Conservation (phyloP, 306 rosid species). For the Cyclanthera cordifolia region DNA sequence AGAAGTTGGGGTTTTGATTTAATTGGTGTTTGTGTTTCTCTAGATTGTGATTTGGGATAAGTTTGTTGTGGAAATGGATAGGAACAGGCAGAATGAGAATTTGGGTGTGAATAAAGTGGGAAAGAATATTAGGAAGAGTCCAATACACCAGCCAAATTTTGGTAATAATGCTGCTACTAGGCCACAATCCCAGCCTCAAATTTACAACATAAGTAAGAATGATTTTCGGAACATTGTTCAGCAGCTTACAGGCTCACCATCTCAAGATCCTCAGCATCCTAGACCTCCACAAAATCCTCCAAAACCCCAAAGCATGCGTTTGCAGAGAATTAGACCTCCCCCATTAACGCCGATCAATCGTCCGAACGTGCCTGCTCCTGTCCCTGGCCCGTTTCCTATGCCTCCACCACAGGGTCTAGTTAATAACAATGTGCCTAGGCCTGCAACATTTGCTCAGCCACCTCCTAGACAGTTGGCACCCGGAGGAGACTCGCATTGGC, state of each 20-base stretch:
- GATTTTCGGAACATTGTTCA: conserved; percentile 88
- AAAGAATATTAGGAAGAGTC: conserved; percentile 86
- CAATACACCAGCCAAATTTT: conserved; percentile 73
- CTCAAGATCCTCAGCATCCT: conserved; percentile 45
- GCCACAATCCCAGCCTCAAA: conserved; percentile 94
- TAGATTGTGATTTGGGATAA: not conserved
- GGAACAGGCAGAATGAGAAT: conserved; percentile 53
- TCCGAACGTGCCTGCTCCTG: conserved; percentile 36
- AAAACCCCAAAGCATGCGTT: conserved; percentile 70
- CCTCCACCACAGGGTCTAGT: conserved; percentile 40
- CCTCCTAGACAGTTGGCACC: conserved; percentile 34
- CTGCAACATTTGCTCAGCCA: conserved; percentile 59
- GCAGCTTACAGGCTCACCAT: conserved; percentile 91
- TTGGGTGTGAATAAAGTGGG: conserved; percentile 91
- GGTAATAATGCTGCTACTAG: conserved; percentile 46
- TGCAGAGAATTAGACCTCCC: conserved; percentile 94
- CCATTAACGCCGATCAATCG: conserved; percentile 63
- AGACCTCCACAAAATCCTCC: conserved; percentile 66
- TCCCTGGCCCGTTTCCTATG: conserved; percentile 28
- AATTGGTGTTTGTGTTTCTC: not conserved
- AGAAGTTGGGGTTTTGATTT: not conserved
- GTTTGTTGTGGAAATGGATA: conserved; percentile 41
- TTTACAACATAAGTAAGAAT: conserved; percentile 89
- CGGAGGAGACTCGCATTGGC: conserved; percentile 48
- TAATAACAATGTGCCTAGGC: conserved; percentile 12